A percentile compares a stretch with the other conserved stretches of the same genome.
These are phyloP conservation scores for Euptelea pleiosperma DNA, from an alignment of 164 flowering plant species.

Conservation along the genomic window DNA sequence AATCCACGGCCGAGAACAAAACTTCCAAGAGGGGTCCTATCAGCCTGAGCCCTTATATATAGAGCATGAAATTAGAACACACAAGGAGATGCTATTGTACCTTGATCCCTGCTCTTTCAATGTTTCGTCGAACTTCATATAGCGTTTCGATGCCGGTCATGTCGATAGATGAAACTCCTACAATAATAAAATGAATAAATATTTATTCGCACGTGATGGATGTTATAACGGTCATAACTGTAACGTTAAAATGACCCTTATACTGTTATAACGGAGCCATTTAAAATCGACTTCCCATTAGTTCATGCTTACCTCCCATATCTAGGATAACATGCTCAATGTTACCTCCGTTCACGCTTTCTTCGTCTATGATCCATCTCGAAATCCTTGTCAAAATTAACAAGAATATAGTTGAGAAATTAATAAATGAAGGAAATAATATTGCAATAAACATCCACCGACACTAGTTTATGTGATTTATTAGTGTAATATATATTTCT, in stretches of 20 bases:
- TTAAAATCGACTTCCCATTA: too few relatives aligned
- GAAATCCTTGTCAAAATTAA: constrained; percentile 34
- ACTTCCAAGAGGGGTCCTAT: too few relatives aligned
- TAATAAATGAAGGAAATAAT: background rate
- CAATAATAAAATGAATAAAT: background rate
- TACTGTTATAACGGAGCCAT: too few relatives aligned
- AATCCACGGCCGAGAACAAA: too few relatives aligned
- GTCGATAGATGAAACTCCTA: constrained; percentile 73
- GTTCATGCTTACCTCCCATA: constrained; percentile 58
- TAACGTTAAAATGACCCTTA: too few relatives aligned
- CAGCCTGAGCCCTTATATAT: too few relatives aligned
- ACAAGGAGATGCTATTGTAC: too few relatives aligned
- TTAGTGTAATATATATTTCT: background rate
- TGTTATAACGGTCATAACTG: too few relatives aligned
- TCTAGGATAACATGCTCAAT: constrained; percentile 58
- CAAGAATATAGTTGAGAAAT: background rate
- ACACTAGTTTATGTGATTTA: background rate
- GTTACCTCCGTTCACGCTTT: constrained; percentile 10
- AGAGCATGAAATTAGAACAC: too few relatives aligned
- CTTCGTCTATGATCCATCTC: constrained; percentile 63
- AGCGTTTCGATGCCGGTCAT: constrained; percentile 61
- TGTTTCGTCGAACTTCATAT: constrained; percentile 34
- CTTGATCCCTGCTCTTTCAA: constrained; percentile 45
- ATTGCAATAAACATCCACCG: too few relatives aligned
- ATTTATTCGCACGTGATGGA: background rate